A percentile compares a stretch with the other conserved stretches of the same genome.
Conservation (phyloP, 1,284 basidiomycete genomes). For the Fistulinella cinereoalba region DNA sequence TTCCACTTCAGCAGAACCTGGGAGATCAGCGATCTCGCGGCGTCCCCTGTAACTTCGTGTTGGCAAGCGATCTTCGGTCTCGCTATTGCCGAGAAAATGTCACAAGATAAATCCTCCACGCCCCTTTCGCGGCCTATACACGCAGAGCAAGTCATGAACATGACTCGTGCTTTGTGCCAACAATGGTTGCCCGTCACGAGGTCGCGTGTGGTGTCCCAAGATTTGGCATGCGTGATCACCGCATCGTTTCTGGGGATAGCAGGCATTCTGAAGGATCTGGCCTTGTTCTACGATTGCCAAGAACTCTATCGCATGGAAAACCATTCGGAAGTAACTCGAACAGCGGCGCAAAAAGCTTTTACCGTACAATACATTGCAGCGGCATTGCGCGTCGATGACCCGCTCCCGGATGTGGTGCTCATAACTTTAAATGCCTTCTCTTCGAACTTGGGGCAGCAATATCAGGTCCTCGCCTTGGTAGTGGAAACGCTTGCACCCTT, state of each 20-base stretch:
- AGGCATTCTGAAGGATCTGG: constrained; percentile 35
- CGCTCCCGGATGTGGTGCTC: constrained; percentile 9
- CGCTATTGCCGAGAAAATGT: constrained; percentile 26
- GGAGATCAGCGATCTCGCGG: neutral
- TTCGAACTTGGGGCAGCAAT: constrained; percentile 13
- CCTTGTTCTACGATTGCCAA: constrained; percentile 35
- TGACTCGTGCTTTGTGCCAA: constrained; percentile 40
- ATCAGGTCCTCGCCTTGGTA: constrained; percentile 7
- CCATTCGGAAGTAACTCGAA: constrained; percentile 4
- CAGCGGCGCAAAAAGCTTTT: constrained; percentile 12
- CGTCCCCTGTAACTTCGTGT: constrained; percentile 11
- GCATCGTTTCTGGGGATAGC: constrained; percentile 49
- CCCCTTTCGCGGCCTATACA: neutral
- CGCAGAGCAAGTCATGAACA: constrained; percentile 23
- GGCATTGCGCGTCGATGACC: constrained; percentile 18
- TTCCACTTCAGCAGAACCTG: neutral
- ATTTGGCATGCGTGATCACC: constrained; percentile 32
- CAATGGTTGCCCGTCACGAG: constrained; percentile 35
- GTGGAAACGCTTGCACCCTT: constrained; percentile 18
- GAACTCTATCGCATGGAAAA: constrained; percentile 14
- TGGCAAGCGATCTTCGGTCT: constrained; percentile 33
- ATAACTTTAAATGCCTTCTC: constrained; percentile 10
- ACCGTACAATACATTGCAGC: constrained; percentile 25
- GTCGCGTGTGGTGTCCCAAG: constrained; percentile 31
- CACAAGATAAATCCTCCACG: constrained; percentile 1